Base-by-base conservation (phyloP, 2,329 filamentous ascomycete species). In the Davidsoniella australis region DNA sequence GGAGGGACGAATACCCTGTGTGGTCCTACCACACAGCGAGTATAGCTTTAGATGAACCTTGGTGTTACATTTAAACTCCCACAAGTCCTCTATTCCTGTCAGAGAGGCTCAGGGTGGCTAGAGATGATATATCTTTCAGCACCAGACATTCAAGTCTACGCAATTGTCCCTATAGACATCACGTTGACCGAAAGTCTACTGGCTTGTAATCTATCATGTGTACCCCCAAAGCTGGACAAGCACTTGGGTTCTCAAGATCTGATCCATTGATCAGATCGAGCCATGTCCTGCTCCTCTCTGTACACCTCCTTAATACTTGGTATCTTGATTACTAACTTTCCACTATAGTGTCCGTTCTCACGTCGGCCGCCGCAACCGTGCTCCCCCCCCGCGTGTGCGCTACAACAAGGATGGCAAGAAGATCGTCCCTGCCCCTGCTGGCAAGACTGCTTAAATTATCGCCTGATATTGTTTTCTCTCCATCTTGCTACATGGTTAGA, bases 381-480 rank as follows among this genome's bases (percentile, higher is more conserved):
- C 89, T 64, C 93, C 91, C 64, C 91, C 91, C 61, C 91, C 91
- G 66, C 81, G 91, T 68, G 88, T 98, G 64, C 79, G 91, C 65
- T 98, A 94, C 86, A 98, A 98, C 85, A 95, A 96, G 83, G 91
- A 98, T 67, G 89, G 88, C 78, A 98, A 98, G 87, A 98, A 98
- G 84, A 81, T 98, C 68, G 82, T 81, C 69, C 87, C 89, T 60
- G 83, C 82, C 66, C 80, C 86, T 72, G 73, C 75, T 60, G 75
- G 76, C 64, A 85, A 85, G 74, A 72, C 73, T 62, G 47, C 47
- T 23, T 52, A 54, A 54, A 29, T 47, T 10, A 33, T 20, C 14
- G 26, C 41, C 10, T 24, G 23, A 9, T 5, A 9, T 3, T 33
- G 12, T 17, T 44, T 44, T 44, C 23, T 44, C 12, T 44, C 23